Conservation (phyloP, 352 stramenopile species). For the Phytopythium sindhum region DNA sequence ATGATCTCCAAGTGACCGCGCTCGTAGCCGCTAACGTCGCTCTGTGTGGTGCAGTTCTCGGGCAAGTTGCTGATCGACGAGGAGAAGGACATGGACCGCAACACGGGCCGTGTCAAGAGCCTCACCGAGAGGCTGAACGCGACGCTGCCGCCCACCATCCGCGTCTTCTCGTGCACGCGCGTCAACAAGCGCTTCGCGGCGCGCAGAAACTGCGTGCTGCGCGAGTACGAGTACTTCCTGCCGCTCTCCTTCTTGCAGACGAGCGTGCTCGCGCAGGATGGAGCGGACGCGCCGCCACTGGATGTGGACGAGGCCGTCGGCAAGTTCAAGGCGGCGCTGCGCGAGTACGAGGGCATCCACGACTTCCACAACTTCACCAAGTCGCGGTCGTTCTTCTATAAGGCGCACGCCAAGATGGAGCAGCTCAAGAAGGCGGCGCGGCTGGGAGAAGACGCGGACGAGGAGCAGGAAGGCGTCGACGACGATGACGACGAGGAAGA, state of each 20-base stretch:
- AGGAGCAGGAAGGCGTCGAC: constrained; percentile 8
- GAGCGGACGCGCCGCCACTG: constrained; percentile 14
- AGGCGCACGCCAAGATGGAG: constrained; percentile 44
- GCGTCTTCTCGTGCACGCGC: constrained; percentile 84
- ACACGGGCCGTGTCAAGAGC: constrained; percentile 50
- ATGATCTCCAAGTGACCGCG: too few species aligned
- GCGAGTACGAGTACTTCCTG: constrained; percentile 92
- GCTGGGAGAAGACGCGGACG: constrained; percentile 5
- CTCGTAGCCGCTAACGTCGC: neutral
- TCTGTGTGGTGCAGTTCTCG: constrained; percentile 51
- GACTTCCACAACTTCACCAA: constrained; percentile 93
- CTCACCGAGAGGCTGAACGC: constrained; percentile 74
- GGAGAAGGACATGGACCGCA: constrained; percentile 52
- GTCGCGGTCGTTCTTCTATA: constrained; percentile 74
- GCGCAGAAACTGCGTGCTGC: constrained; percentile 81
- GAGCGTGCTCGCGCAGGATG: constrained; percentile 25
- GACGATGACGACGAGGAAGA: constrained; percentile 15
- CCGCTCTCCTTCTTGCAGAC: constrained; percentile 70
- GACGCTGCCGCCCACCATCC: constrained; percentile 72
- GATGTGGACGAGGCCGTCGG: constrained; percentile 38
- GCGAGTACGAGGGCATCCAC: constrained; percentile 81
- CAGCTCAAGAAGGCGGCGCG: constrained; percentile 16
- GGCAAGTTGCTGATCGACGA: constrained; percentile 86
- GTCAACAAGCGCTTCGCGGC: constrained; percentile 90
- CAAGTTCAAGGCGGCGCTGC: constrained; percentile 46